These are phyloP conservation scores for Neoboletus brunneissimus DNA, from an alignment of 768 basidiomycete species.

Conservation along the genomic window DNA sequence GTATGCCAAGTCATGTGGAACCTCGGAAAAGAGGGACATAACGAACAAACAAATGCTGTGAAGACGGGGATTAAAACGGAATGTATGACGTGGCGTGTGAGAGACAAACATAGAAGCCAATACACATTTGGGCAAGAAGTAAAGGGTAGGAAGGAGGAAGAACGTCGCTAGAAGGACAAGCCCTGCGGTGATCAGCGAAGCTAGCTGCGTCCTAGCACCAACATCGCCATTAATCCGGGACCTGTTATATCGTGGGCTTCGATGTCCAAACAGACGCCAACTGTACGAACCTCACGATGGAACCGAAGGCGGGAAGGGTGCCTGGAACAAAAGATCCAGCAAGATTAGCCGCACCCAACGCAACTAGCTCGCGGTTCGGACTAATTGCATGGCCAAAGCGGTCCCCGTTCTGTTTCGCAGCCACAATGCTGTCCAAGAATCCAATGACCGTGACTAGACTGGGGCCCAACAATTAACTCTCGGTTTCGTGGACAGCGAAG, in stretches of 20 bases:
- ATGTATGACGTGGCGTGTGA: conserved; percentile 1
- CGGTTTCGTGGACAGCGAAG: neutral
- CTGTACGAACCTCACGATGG: conserved; percentile 72
- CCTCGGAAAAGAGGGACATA: conserved; percentile 77
- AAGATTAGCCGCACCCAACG: conserved; percentile 80
- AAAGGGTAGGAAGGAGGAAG: conserved; percentile 84
- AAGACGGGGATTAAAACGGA: conserved; percentile 5
- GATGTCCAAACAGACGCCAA: neutral
- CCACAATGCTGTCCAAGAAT: conserved; percentile 92
- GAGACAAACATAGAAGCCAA: conserved; percentile 76
- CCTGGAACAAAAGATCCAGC: conserved; percentile 80
- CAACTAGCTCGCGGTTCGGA: conserved; percentile 94
- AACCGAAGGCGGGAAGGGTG: conserved; percentile 88
- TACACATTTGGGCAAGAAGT: conserved; percentile 86
- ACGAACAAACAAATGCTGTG: conserved; percentile 80
- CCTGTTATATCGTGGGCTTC: conserved; percentile 27
- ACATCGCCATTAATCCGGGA: conserved; percentile 89
- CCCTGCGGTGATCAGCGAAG: conserved; percentile 70
- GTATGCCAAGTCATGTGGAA: conserved; percentile 82
- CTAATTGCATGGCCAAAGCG: conserved; percentile 86
- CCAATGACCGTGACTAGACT: conserved; percentile 82
- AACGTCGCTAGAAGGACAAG: conserved; percentile 82
- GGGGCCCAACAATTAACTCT: neutral
- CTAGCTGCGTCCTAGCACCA: conserved; percentile 88
- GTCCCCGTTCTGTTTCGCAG: conserved; percentile 88